A percentile compares a stretch with the other conserved stretches of the same genome.
phyloP scores from a whole-genome alignment of 345 rosid genomes.

The Passiflora organensis region DNA sequence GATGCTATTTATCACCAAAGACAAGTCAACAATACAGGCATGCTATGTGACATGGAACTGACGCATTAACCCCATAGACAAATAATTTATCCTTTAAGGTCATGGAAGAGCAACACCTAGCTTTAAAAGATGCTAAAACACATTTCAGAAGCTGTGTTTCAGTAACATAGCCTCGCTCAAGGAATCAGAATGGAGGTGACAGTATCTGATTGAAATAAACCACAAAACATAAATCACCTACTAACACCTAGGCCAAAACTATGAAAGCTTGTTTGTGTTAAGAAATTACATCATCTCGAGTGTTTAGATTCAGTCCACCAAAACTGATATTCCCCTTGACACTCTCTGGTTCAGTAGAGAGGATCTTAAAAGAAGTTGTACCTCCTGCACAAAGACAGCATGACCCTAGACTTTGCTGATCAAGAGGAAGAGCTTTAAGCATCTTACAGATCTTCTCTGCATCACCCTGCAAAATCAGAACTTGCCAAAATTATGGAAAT shows the following conservation, averaged over 20 bases:
- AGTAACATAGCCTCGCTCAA: no score
- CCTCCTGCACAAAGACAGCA: constrained; percentile 50
- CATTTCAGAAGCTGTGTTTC: no score
- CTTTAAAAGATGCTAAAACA: no score
- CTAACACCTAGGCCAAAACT: constrained; percentile 7
- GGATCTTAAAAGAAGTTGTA: constrained; percentile 52
- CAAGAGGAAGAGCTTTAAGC: constrained; percentile 41
- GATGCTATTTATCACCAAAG: no score
- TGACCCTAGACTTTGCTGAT: constrained; percentile 31
- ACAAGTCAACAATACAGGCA: no score
- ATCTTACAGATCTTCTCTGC: constrained; percentile 57
- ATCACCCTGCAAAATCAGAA: constrained; percentile 45
- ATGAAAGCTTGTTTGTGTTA: constrained; percentile 17
- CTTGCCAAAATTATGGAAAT: not conserved
- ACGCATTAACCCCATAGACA: no score
- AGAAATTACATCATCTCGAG: constrained; percentile 46
- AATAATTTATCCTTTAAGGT: no score
- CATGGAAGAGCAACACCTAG: no score
- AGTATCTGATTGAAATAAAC: no score
- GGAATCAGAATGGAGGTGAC: no score
- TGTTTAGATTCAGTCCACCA: constrained; percentile 35
- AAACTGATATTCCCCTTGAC: constrained; percentile 16
- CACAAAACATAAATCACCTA: no score
- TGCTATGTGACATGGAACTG: no score
- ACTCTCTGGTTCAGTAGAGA: constrained; percentile 36